Percentiles rank a stretch among this genome's conserved stretches.
phyloP scores from a whole-genome alignment of 23 red algal genomes.

The Gracilaria caudata region DNA sequence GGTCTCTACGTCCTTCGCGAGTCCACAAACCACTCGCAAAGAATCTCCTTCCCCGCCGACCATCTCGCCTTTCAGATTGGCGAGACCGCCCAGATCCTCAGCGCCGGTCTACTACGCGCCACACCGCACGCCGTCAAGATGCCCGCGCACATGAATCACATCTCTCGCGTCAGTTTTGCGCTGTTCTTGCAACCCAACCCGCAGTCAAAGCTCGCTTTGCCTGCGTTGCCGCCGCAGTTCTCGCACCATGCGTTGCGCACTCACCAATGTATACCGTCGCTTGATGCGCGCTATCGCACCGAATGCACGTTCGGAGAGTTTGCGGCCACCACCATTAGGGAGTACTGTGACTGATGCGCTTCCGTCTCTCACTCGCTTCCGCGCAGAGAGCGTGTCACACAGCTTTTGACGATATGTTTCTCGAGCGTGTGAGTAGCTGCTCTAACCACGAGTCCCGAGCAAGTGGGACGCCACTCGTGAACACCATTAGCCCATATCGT shows the following conservation, averaged over 20 bases:
- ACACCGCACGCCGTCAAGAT: slow-evolving; percentile 58
- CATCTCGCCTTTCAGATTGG: slow-evolving; percentile 68
- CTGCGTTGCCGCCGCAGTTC: background rate
- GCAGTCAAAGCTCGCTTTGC: background rate
- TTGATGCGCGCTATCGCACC: slow-evolving; percentile 22
- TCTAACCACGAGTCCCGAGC: too few relatives aligned
- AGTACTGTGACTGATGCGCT: background rate
- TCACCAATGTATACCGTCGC: slow-evolving; percentile 28
- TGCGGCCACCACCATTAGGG: background rate
- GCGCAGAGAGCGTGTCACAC: too few relatives aligned
- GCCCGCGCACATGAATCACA: background rate
- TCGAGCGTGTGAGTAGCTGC: too few relatives aligned
- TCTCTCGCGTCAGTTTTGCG: slow-evolving; percentile 52
- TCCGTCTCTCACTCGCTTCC: too few relatives aligned
- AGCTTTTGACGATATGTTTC: too few relatives aligned
- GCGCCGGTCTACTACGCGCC: slow-evolving; percentile 63
- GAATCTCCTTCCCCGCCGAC: slow-evolving; percentile 36
- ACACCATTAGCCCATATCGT: too few relatives aligned
- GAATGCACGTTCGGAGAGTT: slow-evolving; percentile 55
- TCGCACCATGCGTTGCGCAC: slow-evolving; percentile 33
- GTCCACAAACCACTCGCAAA: background rate
- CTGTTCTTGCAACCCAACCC: slow-evolving; percentile 66
- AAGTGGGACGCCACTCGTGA: too few relatives aligned
- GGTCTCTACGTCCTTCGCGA: slow-evolving; percentile 32
- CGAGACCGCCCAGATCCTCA: slow-evolving; percentile 58